Conservation (phyloP, 352 stramenopile genomes). For the Thalassiosira mediterranea region DNA sequence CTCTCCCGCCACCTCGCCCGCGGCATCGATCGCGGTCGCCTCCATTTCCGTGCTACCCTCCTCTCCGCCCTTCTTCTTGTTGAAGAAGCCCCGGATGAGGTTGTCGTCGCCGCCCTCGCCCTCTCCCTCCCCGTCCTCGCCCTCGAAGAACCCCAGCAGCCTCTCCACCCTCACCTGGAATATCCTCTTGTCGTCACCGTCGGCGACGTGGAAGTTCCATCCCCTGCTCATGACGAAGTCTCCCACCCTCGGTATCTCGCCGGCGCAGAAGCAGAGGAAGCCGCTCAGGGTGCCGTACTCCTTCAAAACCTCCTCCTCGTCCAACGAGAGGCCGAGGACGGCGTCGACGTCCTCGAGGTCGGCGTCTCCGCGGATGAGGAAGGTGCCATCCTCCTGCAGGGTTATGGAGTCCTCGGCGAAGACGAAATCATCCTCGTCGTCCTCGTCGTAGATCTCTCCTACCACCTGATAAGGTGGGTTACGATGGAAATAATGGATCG, state of each 20-base stretch:
- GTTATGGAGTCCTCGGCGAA: conserved; percentile 86
- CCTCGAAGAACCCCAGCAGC: conserved; percentile 69
- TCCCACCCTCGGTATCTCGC: conserved; percentile 80
- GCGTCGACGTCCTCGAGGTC: conserved; percentile 82
- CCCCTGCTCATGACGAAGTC: conserved; percentile 81
- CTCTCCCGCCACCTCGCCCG: conserved; percentile 9
- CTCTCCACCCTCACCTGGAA: conserved; percentile 74
- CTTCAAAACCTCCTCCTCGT: conserved; percentile 77
- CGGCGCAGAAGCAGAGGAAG: conserved; percentile 82
- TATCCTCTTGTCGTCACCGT: conserved; percentile 79
- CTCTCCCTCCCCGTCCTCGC: too few relatives aligned
- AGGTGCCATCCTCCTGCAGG: conserved; percentile 78
- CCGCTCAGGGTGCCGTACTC: conserved; percentile 82
- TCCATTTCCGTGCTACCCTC: conserved; percentile 17
- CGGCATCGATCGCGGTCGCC: conserved; percentile 1
- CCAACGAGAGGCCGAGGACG: conserved; percentile 69
- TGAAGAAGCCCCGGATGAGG: conserved; percentile 44
- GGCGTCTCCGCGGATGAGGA: conserved; percentile 81
- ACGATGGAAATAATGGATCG: too few relatives aligned
- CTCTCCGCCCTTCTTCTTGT: conserved; percentile 23
- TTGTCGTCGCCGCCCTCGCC: conserved; percentile 57
- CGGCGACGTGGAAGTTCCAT: conserved; percentile 79
- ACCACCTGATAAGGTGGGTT: conserved; percentile 56
- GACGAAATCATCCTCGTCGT: conserved; percentile 87
- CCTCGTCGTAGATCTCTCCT: conserved; percentile 92